Base-by-base conservation (phyloP, 2,329 filamentous ascomycete genomes). In the Exutisphaerella laricina region DNA sequence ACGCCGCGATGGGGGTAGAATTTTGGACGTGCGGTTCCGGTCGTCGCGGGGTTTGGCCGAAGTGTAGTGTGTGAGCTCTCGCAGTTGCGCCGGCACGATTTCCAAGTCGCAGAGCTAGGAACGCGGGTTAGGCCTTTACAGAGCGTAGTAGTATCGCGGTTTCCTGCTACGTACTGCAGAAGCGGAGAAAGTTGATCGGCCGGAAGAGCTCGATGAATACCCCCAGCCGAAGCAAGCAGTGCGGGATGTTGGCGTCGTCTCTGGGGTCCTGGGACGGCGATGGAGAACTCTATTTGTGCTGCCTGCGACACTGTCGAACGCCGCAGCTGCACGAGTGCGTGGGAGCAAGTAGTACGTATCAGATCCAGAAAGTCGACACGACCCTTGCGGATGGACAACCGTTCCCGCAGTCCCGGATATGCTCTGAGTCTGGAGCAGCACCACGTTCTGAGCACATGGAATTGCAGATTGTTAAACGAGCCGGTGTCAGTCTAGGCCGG, bases 41-140 rank as follows among this genome's bases (percentile, higher is more conserved):
- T 40, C n/a, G 34, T 45, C 38, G 46, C 49, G 49, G 49, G 45
- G 49, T 47, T 44, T 32, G 37, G 43, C 49, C 46, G 49, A 45
- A 26, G 23, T n/a, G 25, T 34, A 21, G 33, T 10, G 13, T 39
- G 40, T 32, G 17, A 20, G 37, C 7, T 40, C 34, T 22, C 17
- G 38, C 37, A 21, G 45, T 43, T 39, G 42, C 17, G 16, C 10
- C 18, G 14, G 30, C 8, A 18, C 16, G 13, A 18, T 10, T 18
- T 14, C 14, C 20, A 18, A 14, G 20, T 18, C 30, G 43, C 9
- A 29, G 8, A 38, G 22, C 28, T 39, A 37, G 32, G 43, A 17
- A 14, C 23, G 38, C 32, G 13, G 21, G 29, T 17, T 10, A 26
- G 23, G 12, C 6, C 6, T 6, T 12, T 26, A 12, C 12, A 26